Conservation (phyloP, 768 basidiomycete genomes). For the Suillus subalutaceus region DNA sequence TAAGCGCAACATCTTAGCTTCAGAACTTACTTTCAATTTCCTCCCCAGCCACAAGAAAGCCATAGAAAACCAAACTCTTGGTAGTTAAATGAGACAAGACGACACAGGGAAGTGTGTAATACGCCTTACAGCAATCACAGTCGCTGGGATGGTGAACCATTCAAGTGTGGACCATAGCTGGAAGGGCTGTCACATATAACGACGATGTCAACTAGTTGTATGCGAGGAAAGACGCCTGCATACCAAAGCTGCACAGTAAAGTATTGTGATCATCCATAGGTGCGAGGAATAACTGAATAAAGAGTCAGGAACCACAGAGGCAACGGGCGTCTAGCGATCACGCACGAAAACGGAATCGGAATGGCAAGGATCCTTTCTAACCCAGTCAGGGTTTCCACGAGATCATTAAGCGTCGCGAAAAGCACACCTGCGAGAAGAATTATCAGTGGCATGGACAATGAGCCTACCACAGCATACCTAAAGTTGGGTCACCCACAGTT, state of each 20-base stretch:
- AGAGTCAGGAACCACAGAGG: not conserved
- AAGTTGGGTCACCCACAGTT: slow-evolving; percentile 56
- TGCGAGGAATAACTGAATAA: slow-evolving; percentile 61
- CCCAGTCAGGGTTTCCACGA: slow-evolving; percentile 67
- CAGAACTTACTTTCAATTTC: slow-evolving; percentile 68
- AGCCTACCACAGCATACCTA: slow-evolving; percentile 42
- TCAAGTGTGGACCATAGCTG: slow-evolving; percentile 56
- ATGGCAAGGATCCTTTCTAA: slow-evolving; percentile 75
- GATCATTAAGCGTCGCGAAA: slow-evolving; percentile 48
- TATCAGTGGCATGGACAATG: not conserved
- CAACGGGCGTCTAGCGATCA: not conserved
- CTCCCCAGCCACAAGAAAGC: slow-evolving; percentile 72
- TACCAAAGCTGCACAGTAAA: slow-evolving; percentile 65
- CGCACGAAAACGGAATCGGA: slow-evolving; percentile 71
- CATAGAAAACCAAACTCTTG: slow-evolving; percentile 70
- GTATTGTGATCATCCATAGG: slow-evolving; percentile 61
- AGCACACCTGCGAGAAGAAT: slow-evolving; percentile 43
- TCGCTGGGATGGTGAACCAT: slow-evolving; percentile 69
- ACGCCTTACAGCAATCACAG: slow-evolving; percentile 47
- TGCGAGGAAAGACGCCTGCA: slow-evolving; percentile 15
- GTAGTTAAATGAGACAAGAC: not conserved
- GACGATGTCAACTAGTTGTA: not conserved
- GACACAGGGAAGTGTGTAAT: not conserved
- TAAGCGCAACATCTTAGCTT: not conserved
- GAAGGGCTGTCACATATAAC: slow-evolving; percentile 49